Evolutionary conservation across 2,329 filamentous ascomycete species (phyloP), one percentile per base, ranked within the genome.

Genomic region (Byssoonygena ceratinophila): DNA sequence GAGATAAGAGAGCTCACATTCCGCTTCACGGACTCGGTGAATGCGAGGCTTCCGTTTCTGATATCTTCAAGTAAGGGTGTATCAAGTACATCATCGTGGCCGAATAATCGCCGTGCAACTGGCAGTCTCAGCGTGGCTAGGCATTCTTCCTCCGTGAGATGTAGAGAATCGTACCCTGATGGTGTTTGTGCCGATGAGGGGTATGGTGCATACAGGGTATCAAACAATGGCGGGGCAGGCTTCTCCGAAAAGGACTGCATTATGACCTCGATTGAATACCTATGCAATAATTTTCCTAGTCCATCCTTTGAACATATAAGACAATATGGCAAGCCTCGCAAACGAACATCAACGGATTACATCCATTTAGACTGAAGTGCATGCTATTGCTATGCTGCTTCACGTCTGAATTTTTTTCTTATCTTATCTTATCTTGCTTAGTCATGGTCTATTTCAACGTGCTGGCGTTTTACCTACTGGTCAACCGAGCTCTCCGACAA

Each of bases 31-130:
- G 69, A 68, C 20, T 63, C 59, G 5, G 68, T 67, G 52, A 68
- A 68, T 5, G 68, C 66, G 7, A 61, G 60, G n/a, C 68, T 63
- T 4, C 63, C 66, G 5, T 52, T 54, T 16, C 53, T 55, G 37
- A 70, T 53, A 12, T 60, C 59, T 3, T 63, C 61, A 6, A 62
- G 57, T 3, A 40, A 6, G 25, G 34, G 18, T 7, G 64, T 14
- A 44, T 44, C 14, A 16, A 8, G 14, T 1, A 29, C 5, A 8
- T 11, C 20, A 51, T 64, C 61, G 52, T 70, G 66, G 12, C 69
- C 71, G 29, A 73, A 62, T 16, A 74, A 48, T 11, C 63, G 61
- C 25, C 65, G 64, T 18, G 70, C 69, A 16, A 72, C 57, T 7
- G 69, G 64, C 49, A 66, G 58, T 45, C 63, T 60, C 44, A 71